phyloP scores from a whole-genome alignment of 1,139 yeast species.

The Diutina scorzettiae region DNA sequence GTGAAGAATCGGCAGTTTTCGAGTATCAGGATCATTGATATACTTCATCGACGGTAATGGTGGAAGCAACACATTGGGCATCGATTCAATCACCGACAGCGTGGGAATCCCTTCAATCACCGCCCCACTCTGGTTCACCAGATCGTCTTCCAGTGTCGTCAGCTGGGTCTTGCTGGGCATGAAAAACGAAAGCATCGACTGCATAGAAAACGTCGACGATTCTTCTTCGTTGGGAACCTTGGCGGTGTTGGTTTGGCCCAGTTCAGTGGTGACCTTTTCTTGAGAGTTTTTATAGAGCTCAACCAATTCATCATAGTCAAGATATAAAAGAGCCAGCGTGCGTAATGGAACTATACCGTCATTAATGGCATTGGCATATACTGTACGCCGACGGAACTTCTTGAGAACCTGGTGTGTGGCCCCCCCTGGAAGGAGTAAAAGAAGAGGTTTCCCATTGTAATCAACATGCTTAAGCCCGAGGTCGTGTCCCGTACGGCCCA shows the following conservation, averaged over 20 bases:
- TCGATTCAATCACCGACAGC: conserved; percentile 73
- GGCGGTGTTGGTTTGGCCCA: not conserved
- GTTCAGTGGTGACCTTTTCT: not conserved
- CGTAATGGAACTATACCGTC: conserved; percentile 90
- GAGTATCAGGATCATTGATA: conserved; percentile 46
- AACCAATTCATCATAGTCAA: conserved; percentile 39
- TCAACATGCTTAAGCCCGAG: conserved; percentile 46
- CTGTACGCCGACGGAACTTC: conserved; percentile 55
- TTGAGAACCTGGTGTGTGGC: conserved; percentile 61
- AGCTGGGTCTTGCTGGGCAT: conserved; percentile 28
- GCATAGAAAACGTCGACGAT: conserved; percentile 24
- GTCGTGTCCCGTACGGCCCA: conserved; percentile 92
- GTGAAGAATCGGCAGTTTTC: conserved; percentile 27
- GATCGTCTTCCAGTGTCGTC: conserved; percentile 9
- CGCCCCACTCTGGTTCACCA: conserved; percentile 12
- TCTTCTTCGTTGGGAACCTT: not conserved
- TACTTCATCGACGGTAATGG: conserved; percentile 68
- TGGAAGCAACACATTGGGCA: conserved; percentile 70
- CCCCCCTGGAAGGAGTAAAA: conserved; percentile 67
- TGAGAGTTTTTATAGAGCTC: not conserved
- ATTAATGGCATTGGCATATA: conserved; percentile 68
- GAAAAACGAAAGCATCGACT: conserved; percentile 32
- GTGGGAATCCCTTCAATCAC: conserved; percentile 34
- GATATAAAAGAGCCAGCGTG: conserved; percentile 68
- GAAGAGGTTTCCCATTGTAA: conserved; percentile 42